phyloP scores from a whole-genome alignment of 177 flowering plant species.

The Telopea speciosissima region DNA sequence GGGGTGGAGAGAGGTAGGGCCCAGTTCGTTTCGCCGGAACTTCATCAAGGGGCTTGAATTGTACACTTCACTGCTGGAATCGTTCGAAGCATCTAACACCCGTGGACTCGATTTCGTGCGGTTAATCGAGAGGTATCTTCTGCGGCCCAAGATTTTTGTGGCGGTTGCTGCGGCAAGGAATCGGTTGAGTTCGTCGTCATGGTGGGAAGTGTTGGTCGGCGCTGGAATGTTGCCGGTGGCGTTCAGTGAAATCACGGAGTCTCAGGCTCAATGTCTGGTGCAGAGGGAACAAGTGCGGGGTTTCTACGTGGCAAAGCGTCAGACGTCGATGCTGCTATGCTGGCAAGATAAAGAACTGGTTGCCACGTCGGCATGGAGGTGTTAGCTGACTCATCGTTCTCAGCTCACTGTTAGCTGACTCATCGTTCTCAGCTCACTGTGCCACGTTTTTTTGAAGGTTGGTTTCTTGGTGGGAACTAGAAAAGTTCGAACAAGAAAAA shows the following conservation, averaged over 20 bases:
- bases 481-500: too few species aligned
- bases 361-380: constrained; percentile 86
- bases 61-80: constrained; percentile 65
- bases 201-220: constrained; percentile 53
- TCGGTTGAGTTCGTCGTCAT: constrained; percentile 33
- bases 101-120: constrained; percentile 38
- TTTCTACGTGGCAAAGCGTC: constrained; percentile 55
- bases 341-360: constrained; percentile 70
- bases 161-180: constrained; percentile 40
- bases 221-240: constrained; percentile 66
- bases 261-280: constrained; percentile 61
- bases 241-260: constrained; percentile 70
- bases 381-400: background rate
- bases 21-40: constrained; percentile 42
- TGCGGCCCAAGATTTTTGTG: constrained; percentile 52
- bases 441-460: background rate
- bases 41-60: constrained; percentile 56
- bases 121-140: constrained; percentile 53
- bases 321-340: constrained; percentile 60
- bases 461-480: background rate
- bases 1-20: constrained; percentile 33
- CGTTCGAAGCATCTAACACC: constrained; percentile 57
- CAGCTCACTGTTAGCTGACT: constrained; percentile 10
- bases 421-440: background rate
- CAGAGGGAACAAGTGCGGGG: constrained; percentile 45